Conservation (phyloP, 2,329 filamentous ascomycete genomes). For the Talaromyces amestolkiae region DNA sequence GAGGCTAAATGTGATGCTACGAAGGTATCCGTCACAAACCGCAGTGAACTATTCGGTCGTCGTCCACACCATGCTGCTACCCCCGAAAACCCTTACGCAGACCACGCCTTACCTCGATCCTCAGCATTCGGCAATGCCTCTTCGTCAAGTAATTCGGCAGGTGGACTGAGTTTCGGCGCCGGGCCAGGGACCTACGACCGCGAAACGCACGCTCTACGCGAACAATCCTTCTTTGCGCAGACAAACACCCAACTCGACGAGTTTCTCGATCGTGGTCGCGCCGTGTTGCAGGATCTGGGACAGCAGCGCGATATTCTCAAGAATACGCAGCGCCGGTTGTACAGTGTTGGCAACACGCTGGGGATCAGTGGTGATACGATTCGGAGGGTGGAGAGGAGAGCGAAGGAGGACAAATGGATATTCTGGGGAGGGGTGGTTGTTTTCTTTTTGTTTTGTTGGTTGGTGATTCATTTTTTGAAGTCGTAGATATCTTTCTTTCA, state of each 20-base stretch:
- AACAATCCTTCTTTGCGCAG: slow-evolving; percentile 80
- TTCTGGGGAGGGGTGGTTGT: slow-evolving; percentile 82
- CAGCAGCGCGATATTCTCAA: slow-evolving; percentile 94
- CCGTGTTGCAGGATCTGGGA: slow-evolving; percentile 82
- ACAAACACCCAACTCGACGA: slow-evolving; percentile 88
- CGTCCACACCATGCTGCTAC: slow-evolving; percentile 74
- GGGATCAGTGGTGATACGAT: slow-evolving; percentile 95
- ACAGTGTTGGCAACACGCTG: slow-evolving; percentile 89
- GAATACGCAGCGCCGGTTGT: slow-evolving; percentile 84
- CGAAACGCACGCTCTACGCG: slow-evolving; percentile 79
- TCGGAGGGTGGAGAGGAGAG: slow-evolving; percentile 87
- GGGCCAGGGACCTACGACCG: slow-evolving; percentile 59
- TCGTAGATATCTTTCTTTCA: slow-evolving; percentile 40
- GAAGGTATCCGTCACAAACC: slow-evolving; percentile 63
- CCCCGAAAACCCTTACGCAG: slow-evolving; percentile 90
- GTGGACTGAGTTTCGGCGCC: slow-evolving; percentile 46
- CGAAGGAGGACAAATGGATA: slow-evolving; percentile 96
- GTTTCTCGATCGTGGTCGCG: slow-evolving; percentile 85
- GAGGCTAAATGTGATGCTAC: slow-evolving; percentile 16
- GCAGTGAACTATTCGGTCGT: slow-evolving; percentile 79
- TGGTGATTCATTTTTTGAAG: slow-evolving; percentile 80
- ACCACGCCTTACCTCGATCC: slow-evolving; percentile 48
- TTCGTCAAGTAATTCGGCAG: slow-evolving; percentile 27
- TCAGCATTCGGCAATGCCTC: slow-evolving; percentile 42
- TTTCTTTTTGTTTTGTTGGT: slow-evolving; percentile 89